Conservation (phyloP, 129 eudicot species). For the Saposhnikovia divaricata region DNA sequence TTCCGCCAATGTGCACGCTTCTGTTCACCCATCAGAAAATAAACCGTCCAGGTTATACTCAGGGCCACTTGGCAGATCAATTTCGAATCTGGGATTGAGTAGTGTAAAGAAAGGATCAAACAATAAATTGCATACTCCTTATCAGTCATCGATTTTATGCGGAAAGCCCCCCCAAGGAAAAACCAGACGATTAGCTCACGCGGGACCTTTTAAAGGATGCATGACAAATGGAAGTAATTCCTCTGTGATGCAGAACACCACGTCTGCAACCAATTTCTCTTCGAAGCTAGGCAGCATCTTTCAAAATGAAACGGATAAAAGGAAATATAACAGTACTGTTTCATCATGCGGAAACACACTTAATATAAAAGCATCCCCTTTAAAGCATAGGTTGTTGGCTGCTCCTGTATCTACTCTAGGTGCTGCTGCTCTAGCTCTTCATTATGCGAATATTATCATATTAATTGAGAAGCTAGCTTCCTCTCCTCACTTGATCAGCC, state of each 20-base stretch:
- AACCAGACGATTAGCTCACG: slow-evolving; percentile 33
- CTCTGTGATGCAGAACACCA: slow-evolving; percentile 31
- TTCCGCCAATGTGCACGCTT: slow-evolving; percentile 36
- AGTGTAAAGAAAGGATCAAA: slow-evolving; percentile 20
- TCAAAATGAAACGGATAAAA: slow-evolving; percentile 19
- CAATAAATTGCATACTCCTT: slow-evolving; percentile 18
- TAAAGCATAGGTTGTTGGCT: slow-evolving; percentile 28
- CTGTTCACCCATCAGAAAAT: slow-evolving; percentile 46
- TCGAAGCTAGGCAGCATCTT: slow-evolving; percentile 22
- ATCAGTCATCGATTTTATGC: slow-evolving; percentile 22
- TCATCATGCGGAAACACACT: slow-evolving; percentile 6
- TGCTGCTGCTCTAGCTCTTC: slow-evolving; percentile 64
- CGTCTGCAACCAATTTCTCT: slow-evolving; percentile 24
- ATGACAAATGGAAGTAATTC: slow-evolving; percentile 51
- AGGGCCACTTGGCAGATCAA: slow-evolving; percentile 42
- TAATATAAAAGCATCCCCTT: slow-evolving; percentile 14
- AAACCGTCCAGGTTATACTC: slow-evolving; percentile 21
- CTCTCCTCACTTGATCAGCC: slow-evolving; percentile 64
- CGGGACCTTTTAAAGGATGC: slow-evolving; percentile 55
- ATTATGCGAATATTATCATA: slow-evolving; percentile 69
- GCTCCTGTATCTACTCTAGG: slow-evolving; percentile 63
- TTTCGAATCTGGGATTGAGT: slow-evolving; percentile 40
- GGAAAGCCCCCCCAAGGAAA: slow-evolving; percentile 31
- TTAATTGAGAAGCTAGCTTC: slow-evolving; percentile 64
- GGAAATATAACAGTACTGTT: slow-evolving; percentile 11